Evolutionary conservation across 1,284 basidiomycete genomes (phyloP), one percentile per base, ranked within the genome.

Genomic region (Neolentinus lepideus): DNA sequence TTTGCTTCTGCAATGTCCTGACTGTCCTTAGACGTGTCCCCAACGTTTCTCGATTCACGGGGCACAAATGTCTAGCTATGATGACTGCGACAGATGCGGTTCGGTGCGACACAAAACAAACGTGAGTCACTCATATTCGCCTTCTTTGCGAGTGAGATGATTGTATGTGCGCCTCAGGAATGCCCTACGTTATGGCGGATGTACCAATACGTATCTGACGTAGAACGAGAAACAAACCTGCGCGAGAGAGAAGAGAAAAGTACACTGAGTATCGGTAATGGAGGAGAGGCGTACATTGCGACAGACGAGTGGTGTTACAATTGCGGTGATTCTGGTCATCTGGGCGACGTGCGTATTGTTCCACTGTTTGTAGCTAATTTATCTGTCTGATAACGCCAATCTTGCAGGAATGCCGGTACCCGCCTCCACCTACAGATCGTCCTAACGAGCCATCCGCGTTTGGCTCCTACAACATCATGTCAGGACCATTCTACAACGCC

Each of bases 131-230:
- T 45, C 33, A 19, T 4, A 48, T 11, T 47, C 29, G 12, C 4
- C 6, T 31, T 31, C 12, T 12, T 12, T 4, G 6, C 29, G 29
- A 43, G 48, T 29, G 33, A 51, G 43, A 48, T 24, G 14, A 53
- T 55, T 52, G n/a, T 25, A 35, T 24, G 29, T 31, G 12, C 12
- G 29, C 29, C 12, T 6, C 47, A 94, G 86, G 88, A 90, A 74
- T 97, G 94, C 61, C 91, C 92, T 1, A 88, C 88, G 0, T 71
- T 91, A 48, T 97, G 94, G 94, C 78, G 94, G 45, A 75, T 93
- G 57, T 97, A 97, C 64, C 78, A 84, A 26, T 96, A 95, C 64
- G 74, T 86, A 48, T 74, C 76, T 1, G 76, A 79, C 4, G 75
- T 76, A 1, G 84, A 82, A 31, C 80, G 84, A 26, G 66, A 71